These are phyloP conservation scores for Phaeosphaeria sp. DNA, from an alignment of 2,329 filamentous ascomycete species.

Conservation along the genomic window DNA sequence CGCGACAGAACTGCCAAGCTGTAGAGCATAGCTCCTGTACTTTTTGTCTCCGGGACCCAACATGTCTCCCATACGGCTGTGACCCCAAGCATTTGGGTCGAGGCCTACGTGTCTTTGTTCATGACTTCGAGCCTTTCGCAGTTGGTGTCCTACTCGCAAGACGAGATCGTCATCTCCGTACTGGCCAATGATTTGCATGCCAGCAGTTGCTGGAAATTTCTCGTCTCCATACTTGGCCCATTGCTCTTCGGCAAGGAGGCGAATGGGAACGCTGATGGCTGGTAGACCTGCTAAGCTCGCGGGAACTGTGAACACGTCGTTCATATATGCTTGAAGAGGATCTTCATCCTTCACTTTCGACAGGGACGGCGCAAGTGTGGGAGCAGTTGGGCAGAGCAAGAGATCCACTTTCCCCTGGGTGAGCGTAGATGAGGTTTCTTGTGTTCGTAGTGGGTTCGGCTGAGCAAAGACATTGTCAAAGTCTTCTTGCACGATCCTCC, in stretches of 20 bases:
- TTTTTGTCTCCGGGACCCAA: neutral
- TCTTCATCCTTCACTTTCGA: conserved; percentile 62
- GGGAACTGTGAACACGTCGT: conserved; percentile 95
- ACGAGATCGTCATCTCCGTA: conserved; percentile 76
- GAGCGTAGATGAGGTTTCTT: conserved; percentile 46
- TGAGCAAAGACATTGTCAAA: conserved; percentile 80
- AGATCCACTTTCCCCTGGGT: conserved; percentile 77
- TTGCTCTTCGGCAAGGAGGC: conserved; percentile 38
- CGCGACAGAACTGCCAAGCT: neutral
- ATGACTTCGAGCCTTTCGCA: conserved; percentile 14
- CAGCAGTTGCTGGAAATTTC: conserved; percentile 52
- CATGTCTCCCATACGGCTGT: neutral
- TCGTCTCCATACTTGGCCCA: conserved; percentile 34
- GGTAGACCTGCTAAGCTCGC: conserved; percentile 91
- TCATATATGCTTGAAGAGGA: conserved; percentile 80
- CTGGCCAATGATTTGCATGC: conserved; percentile 81
- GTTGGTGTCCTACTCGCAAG: conserved; percentile 61
- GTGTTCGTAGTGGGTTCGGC: conserved; percentile 69
- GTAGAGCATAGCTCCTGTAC: neutral
- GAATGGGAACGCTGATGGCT: conserved; percentile 80
- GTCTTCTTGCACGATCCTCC: conserved; percentile 81
- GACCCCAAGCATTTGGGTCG: conserved; percentile 20
- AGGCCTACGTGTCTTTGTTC: conserved; percentile 8
- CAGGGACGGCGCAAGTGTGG: conserved; percentile 73
- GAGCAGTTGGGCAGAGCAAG: conserved; percentile 85